Conservation (phyloP, 148 eudicot species). For the Polygonum maritimum region DNA sequence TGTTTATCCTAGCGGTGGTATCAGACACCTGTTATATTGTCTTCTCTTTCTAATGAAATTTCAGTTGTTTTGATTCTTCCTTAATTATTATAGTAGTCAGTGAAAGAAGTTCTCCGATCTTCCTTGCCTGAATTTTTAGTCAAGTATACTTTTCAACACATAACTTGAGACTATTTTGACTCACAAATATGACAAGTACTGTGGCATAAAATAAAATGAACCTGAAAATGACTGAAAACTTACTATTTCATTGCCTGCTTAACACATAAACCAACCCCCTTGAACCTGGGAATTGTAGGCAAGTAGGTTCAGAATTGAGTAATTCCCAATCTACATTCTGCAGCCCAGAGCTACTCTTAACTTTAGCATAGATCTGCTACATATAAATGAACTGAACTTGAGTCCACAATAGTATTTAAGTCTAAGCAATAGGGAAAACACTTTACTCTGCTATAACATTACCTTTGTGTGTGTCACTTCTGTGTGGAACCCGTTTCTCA, state of each 20-base stretch:
- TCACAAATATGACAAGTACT: not conserved
- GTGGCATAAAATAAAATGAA: not conserved
- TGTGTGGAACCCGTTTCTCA: not conserved
- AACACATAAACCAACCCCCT: not conserved
- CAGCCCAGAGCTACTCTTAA: not conserved
- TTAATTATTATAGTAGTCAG: not conserved
- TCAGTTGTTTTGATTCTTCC: not conserved
- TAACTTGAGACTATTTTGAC: not conserved
- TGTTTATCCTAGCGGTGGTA: not conserved
- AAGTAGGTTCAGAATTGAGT: not conserved
- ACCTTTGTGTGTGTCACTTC: not conserved
- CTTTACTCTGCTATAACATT: not conserved
- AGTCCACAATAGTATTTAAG: not conserved
- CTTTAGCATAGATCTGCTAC: not conserved
- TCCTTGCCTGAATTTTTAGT: not conserved
- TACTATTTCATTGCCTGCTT: not conserved
- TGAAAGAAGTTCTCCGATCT: not conserved
- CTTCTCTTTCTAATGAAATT: not conserved
- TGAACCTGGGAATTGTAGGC: not conserved
- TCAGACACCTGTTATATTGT: not conserved
- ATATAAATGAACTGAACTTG: not conserved
- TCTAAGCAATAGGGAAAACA: not conserved
- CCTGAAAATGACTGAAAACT: not conserved
- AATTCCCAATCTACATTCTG: not conserved
- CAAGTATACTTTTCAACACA: not conserved